Conservation (phyloP, 805 yeast genomes). For the Yamadazyma sp. region DNA sequence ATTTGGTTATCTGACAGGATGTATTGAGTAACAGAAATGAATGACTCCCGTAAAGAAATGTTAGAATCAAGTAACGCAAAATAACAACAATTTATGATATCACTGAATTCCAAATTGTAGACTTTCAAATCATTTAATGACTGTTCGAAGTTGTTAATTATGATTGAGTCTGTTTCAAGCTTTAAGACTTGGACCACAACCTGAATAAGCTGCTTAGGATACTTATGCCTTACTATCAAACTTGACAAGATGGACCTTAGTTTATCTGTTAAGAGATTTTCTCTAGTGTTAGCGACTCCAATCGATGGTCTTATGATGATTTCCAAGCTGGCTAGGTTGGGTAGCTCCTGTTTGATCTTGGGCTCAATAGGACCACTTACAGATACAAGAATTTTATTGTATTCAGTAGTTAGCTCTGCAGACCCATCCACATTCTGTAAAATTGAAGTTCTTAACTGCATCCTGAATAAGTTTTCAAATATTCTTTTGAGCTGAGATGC, state of each 20-base stretch:
- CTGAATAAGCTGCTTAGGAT: slow-evolving; percentile 70
- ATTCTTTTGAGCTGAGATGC: slow-evolving; percentile 2
- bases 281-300: slow-evolving; percentile 77
- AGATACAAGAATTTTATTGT: slow-evolving; percentile 64
- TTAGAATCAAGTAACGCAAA: slow-evolving; percentile 82
- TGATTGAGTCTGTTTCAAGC: slow-evolving; percentile 22
- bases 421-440: slow-evolving; percentile 80
- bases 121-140: slow-evolving; percentile 58
- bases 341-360: slow-evolving; percentile 77
- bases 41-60: slow-evolving; percentile 63
- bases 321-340: slow-evolving; percentile 75
- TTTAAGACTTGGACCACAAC: slow-evolving; percentile 42
- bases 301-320: slow-evolving; percentile 73
- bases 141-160: slow-evolving; percentile 20
- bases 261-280: slow-evolving; percentile 71
- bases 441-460: slow-evolving; percentile 24
- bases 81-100: slow-evolving; percentile 60
- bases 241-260: slow-evolving; percentile 60
- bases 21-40: slow-evolving; percentile 50
- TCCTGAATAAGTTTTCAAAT: slow-evolving; percentile 4
- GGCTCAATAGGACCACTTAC: slow-evolving; percentile 93
- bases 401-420: slow-evolving; percentile 52
- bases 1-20: slow-evolving; percentile 23
- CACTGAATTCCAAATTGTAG: slow-evolving; percentile 29
- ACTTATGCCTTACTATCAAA: slow-evolving; percentile 57